Evolutionary conservation across 257 asterid species (phyloP), one percentile per base, ranked within the genome.

Genomic region (Nicotiana sylvestris): DNA sequence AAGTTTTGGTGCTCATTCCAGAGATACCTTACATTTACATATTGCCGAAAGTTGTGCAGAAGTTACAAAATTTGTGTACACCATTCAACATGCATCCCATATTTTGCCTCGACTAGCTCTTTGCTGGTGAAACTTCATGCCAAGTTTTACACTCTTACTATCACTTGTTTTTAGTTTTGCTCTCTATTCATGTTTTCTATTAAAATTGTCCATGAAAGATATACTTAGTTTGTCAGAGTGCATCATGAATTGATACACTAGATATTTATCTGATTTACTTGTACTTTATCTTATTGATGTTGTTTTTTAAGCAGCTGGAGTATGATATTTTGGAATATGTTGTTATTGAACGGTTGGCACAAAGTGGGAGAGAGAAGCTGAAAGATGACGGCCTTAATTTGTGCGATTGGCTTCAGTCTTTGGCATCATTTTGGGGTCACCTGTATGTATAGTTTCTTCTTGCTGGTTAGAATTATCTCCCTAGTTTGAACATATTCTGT

Each of bases 341-440:
- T 82, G 99, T 96, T 82, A 92, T 96, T 76, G 99, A 96, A 86
- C 98, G 99, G 66, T 85, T 96, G 93, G 99, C 93, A 46, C 98
- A 94, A 90, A 92, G 95, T 88, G 99, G 99, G 27, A 97, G 99
- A 2, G 99, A 94, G 86, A 96, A 96, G 92, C 97, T 96, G 81
- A 96, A 96, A 87, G 99, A 94, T 78, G 98, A 96, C 84, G 99
- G 99, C 46, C 98, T 96, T 87, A 96, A 96, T 89, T 86, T 96
- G 89, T 96, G 98, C 0, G 99, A 96, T 78, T 96, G 99, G 99
- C 99, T 96, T 85, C 99, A 96, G 65, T 96, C 99, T 77, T 92
- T 96, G 87, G 99, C 99, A 85, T 94, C 98, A 81, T 96, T 96
- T 86, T 96, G 99, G 99, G 99, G 99, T 87, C 99, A 96, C 92